Percentiles rank a stretch among this genome's conserved stretches.
Conservation (phyloP, 345 rosid genomes). For the Eucalyptus decipiens region DNA sequence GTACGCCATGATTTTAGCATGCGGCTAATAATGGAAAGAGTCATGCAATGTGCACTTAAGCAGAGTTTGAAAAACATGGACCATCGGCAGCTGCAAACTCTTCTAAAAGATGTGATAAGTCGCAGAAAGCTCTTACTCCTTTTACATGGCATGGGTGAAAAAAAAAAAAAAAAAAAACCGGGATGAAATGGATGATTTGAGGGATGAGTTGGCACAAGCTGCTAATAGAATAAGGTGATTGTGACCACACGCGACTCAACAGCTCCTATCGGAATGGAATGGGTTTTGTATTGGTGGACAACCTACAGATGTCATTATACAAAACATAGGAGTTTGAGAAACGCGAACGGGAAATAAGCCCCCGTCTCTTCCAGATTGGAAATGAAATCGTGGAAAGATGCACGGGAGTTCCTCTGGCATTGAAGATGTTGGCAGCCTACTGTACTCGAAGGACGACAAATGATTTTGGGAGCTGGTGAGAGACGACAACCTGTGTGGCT, state of each 20-base stretch:
- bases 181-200: neutral
- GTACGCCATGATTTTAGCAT: neutral
- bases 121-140: neutral
- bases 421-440: neutral
- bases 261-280: neutral
- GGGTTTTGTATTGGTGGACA: neutral
- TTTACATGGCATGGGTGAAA: neutral
- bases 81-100: neutral
- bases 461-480: neutral
- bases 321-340: neutral
- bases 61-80: neutral
- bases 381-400: neutral
- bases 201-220: neutral
- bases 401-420: neutral
- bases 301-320: neutral
- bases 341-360: fast-evolving
- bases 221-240: neutral
- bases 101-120: neutral
- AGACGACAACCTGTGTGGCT: neutral
- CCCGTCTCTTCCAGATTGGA: fast-evolving
- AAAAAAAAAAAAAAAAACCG: too few relatives aligned
- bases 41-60: neutral
- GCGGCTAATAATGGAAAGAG: neutral
- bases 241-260: neutral
- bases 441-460: neutral